A percentile compares a stretch with the other conserved stretches of the same genome.
Conservation (phyloP, 2,329 filamentous ascomycete genomes). For the Pyrenochaeta sp. region DNA sequence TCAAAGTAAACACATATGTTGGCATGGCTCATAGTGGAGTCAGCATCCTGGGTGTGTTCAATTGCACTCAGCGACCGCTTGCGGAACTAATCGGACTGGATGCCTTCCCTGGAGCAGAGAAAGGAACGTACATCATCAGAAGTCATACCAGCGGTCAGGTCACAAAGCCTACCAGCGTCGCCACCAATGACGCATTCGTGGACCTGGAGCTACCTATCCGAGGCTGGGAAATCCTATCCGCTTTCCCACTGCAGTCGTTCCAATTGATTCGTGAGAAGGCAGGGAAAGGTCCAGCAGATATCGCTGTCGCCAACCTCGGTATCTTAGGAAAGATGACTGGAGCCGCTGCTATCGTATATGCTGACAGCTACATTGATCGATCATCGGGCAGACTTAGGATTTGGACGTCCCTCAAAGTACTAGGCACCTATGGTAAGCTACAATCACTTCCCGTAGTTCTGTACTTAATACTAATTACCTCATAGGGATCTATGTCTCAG, state of each 20-base stretch:
- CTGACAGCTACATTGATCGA: conserved; percentile 65
- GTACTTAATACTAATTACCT: conserved; percentile 13
- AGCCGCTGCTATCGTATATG: conserved; percentile 75
- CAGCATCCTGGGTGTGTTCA: conserved; percentile 85
- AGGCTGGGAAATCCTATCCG: conserved; percentile 83
- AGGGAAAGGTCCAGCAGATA: conserved; percentile 44
- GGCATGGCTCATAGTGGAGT: conserved; percentile 73
- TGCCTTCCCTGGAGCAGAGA: conserved; percentile 75
- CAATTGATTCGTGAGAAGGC: conserved; percentile 50
- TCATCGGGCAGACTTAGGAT: conserved; percentile 69
- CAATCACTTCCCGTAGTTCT: background rate
- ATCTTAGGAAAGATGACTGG: conserved; percentile 90
- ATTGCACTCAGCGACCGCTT: conserved; percentile 70
- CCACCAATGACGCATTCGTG: conserved; percentile 62
- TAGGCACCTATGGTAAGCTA: conserved; percentile 73
- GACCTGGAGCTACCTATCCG: conserved; percentile 68
- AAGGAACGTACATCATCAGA: conserved; percentile 73
- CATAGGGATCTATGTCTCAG: conserved; percentile 78
- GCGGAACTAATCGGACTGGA: conserved; percentile 75
- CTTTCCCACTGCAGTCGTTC: conserved; percentile 72
- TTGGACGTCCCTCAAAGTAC: conserved; percentile 76
- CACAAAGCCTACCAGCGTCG: conserved; percentile 60
- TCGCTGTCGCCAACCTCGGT: conserved; percentile 75
- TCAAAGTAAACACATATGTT: conserved; percentile 83
- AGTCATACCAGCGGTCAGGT: conserved; percentile 74